A percentile compares a stretch with the other conserved stretches of the same genome.
These are phyloP conservation scores for Sungouiella blattae DNA, from an alignment of 805 yeast species.

Conservation along the genomic window DNA sequence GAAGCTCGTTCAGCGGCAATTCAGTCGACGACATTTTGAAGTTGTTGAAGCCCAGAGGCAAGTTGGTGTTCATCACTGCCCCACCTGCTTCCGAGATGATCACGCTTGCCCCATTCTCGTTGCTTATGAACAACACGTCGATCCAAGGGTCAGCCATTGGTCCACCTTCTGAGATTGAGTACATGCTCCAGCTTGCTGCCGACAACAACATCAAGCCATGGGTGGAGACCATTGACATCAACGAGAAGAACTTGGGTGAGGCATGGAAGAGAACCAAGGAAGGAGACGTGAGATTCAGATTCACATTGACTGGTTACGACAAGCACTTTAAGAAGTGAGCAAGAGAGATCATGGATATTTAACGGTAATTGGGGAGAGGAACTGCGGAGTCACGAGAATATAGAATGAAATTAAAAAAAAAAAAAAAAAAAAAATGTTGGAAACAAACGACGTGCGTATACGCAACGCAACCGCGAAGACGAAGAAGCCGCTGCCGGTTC, in stretches of 20 bases:
- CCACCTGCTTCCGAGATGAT: conserved; percentile 12
- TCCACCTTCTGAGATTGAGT: conserved; percentile 12
- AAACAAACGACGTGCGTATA: too few species aligned
- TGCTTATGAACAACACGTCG: conserved; percentile 12
- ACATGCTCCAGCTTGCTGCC: conserved; percentile 17
- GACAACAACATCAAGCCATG: conserved; percentile 16
- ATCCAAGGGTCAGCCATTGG: conserved; percentile 16
- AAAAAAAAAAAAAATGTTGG: too few species aligned
- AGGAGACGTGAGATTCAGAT: conserved; percentile 17
- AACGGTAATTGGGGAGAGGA: too few species aligned
- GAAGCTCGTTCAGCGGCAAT: conserved; percentile 17
- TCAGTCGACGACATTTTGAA: conserved; percentile 11
- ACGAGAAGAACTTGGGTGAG: conserved; percentile 13
- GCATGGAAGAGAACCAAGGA: conserved; percentile 13
- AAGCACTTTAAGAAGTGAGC: conserved; percentile 9
- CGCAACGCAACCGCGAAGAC: too few species aligned
- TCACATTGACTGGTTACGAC: conserved; percentile 16
- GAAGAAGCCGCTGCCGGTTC: too few species aligned
- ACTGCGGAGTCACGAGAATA: too few species aligned
- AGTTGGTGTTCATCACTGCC: conserved; percentile 14
- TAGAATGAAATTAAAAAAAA: too few species aligned
- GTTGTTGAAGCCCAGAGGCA: conserved; percentile 14
- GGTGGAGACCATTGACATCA: conserved; percentile 16
- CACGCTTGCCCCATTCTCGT: conserved; percentile 6
- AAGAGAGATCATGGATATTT: too few species aligned